A percentile compares a stretch with the other conserved stretches of the same genome.
Evolutionary conservation across 2,329 filamentous ascomycete genomes (phyloP).

Genomic region (Orbilia oligospora): DNA sequence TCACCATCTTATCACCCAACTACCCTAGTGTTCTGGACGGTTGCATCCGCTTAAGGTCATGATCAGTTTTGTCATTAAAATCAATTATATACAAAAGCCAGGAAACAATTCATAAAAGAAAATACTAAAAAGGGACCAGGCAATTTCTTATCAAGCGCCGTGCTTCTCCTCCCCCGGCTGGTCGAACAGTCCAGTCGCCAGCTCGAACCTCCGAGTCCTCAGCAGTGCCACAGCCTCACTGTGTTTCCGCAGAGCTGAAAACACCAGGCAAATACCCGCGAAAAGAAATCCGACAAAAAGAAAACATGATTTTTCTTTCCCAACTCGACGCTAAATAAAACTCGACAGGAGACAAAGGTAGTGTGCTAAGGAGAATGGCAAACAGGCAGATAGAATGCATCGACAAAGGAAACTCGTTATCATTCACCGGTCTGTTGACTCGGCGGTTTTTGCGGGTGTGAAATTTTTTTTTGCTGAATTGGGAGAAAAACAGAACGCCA

Average conservation of each 20-base stretch:
- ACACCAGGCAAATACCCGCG: constrained; percentile 41
- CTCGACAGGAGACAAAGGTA: constrained; percentile 56
- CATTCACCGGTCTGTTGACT: constrained; percentile 31
- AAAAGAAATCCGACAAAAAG: constrained; percentile 55
- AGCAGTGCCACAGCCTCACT: constrained; percentile 31
- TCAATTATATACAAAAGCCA: constrained; percentile 55
- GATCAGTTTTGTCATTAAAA: constrained; percentile 59
- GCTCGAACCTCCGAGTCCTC: constrained; percentile 57
- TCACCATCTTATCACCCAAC: constrained; percentile 44
- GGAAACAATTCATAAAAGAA: constrained; percentile 39
- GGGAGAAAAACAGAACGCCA: constrained; percentile 45
- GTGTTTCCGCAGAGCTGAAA: constrained; percentile 39
- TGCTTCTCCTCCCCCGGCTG: constrained; percentile 53
- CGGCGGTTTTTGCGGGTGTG: constrained; percentile 40
- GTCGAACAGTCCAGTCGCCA: constrained; percentile 49
- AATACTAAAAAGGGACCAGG: constrained; percentile 44
- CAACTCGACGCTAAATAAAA: constrained; percentile 61
- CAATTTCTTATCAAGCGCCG: constrained; percentile 61
- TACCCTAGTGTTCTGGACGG: constrained; percentile 48
- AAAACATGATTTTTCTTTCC: constrained; percentile 46
- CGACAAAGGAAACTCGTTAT: constrained; percentile 32
- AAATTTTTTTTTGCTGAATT: constrained; percentile 46
- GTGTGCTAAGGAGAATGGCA: constrained; percentile 27
- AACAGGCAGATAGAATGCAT: constrained; percentile 53
- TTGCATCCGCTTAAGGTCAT: constrained; percentile 49